A percentile compares a stretch with the other conserved stretches of the same genome.
phyloP scores from a whole-genome alignment of 2,329 filamentous ascomycete species.

The Venturia aucupariae region DNA sequence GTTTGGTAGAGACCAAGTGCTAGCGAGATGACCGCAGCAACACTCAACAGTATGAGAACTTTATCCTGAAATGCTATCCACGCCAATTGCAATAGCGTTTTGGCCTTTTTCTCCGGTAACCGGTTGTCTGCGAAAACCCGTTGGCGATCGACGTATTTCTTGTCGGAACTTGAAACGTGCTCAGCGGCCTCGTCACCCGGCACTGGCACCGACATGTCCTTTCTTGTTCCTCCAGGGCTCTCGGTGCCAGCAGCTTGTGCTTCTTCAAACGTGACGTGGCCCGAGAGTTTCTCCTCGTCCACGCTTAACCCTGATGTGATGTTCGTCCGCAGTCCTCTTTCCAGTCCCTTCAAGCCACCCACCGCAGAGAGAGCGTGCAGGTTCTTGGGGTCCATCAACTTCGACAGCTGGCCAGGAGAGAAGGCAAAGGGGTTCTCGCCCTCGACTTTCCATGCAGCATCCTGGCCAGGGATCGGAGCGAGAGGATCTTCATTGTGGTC shows the following conservation, averaged over 20 bases:
- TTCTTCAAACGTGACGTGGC: conserved; percentile 60
- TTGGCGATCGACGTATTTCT: conserved; percentile 46
- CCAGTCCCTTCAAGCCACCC: conserved; percentile 62
- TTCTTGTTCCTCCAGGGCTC: not conserved
- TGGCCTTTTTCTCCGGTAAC: conserved; percentile 60
- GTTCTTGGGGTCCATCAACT: conserved; percentile 67
- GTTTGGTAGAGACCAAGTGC: conserved; percentile 68
- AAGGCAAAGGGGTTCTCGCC: conserved; percentile 75
- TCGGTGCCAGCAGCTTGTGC: conserved; percentile 25
- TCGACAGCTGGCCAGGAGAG: conserved; percentile 69
- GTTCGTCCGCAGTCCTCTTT: conserved; percentile 63
- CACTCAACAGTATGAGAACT: conserved; percentile 61
- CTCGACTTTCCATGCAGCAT: conserved; percentile 63
- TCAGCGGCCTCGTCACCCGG: not conserved
- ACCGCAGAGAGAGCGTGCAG: conserved; percentile 65
- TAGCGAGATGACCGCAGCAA: conserved; percentile 64
- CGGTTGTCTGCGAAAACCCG: conserved; percentile 62
- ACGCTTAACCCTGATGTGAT: conserved; percentile 55
- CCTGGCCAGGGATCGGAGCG: conserved; percentile 42
- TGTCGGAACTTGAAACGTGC: not conserved
- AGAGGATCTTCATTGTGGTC: conserved; percentile 27
- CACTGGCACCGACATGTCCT: not conserved
- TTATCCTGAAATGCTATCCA: conserved; percentile 83
- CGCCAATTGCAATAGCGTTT: conserved; percentile 60
- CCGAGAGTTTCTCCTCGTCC: conserved; percentile 58